These are phyloP conservation scores for Simplicillium sp. DNA, from an alignment of 2,329 filamentous ascomycete genomes.

Conservation along the genomic window DNA sequence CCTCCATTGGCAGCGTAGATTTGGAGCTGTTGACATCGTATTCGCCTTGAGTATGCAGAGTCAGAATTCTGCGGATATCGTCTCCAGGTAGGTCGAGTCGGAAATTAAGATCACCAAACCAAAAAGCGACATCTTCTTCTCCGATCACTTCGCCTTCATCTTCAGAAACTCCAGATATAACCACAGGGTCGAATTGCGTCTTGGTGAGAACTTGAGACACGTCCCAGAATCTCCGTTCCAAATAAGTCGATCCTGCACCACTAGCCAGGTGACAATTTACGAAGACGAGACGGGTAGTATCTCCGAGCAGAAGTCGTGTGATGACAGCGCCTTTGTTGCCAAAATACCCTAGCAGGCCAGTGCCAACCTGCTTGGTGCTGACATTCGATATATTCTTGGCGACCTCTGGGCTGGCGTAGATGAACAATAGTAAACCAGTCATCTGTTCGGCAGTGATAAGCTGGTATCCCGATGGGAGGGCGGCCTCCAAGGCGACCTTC, in stretches of 20 bases:
- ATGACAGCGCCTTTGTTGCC: constrained; percentile 92
- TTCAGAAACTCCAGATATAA: constrained; percentile 52
- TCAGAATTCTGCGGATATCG: constrained; percentile 77
- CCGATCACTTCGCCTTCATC: constrained; percentile 65
- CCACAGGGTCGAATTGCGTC: constrained; percentile 69
- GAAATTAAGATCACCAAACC: constrained; percentile 96
- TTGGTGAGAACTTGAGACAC: constrained; percentile 66
- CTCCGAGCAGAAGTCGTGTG: constrained; percentile 74
- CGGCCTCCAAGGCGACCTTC: constrained; percentile 65
- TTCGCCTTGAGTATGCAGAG: constrained; percentile 72
- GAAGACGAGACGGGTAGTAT: constrained; percentile 82
- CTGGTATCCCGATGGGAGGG: constrained; percentile 68
- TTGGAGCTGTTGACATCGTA: constrained; percentile 47
- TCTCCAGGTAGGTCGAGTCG: constrained; percentile 81
- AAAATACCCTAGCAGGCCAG: constrained; percentile 83
- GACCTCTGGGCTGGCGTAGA: constrained; percentile 76
- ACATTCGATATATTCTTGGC: constrained; percentile 68
- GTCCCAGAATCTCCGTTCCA: constrained; percentile 88
- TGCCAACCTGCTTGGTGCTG: constrained; percentile 76
- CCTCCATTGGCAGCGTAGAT: constrained; percentile 27
- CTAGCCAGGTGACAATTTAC: constrained; percentile 88
- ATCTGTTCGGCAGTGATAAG: constrained; percentile 76
- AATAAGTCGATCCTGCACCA: constrained; percentile 64
- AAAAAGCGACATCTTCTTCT: constrained; percentile 89
- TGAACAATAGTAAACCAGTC: constrained; percentile 71